Base-by-base conservation (phyloP, 2,329 filamentous ascomycete species). In the Knufia fluminis region DNA sequence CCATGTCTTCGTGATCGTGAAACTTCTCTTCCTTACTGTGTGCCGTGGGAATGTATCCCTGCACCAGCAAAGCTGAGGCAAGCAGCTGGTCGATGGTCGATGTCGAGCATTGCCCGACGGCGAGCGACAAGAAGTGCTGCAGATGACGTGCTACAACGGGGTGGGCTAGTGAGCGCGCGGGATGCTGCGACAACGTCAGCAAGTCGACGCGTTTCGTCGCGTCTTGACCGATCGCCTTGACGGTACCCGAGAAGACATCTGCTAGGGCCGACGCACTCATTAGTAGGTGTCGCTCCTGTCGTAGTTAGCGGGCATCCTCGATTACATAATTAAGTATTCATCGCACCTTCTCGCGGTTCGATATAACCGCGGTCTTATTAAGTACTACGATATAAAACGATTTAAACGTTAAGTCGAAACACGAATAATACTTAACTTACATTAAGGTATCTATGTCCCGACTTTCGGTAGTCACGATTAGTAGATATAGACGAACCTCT, bases 391-490 rank as follows among this genome's bases (percentile, higher is more conserved):
- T 24, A 17, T 14, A 12, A n/a, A 44, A 44, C 10, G 41, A 44
- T 22, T 44, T 22, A 26, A 44, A 44, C 22, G 23, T 16, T 22
- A 17, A 44, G 41, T 22, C 7, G 23, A 44, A 44, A 14, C 28
- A 26, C 22, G 41, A 12, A 24, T 26, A 4, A 22, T 10, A 44
- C 28, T 44, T 22, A 16, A 26, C 28, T 26, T 44, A 22, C 23
- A 44, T 26, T 4, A 44, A 26, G 41, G 41, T 22, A 24, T 44
- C 23, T 10, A 22, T 28, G 26, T 28, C 26, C 26, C 26, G 26
- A 28, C 26, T 28, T 22, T 42, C 39, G 16, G 39, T 48, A 22
- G 31, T 48, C 16, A 39, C 31, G 45, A 36, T 40, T 4, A 39
- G 20, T 32, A 48, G 23, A 22, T 48, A 32, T 39, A 32, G 45